These are phyloP conservation scores for Helicocarpus griseus DNA, from an alignment of 2,329 filamentous ascomycete genomes.

Conservation along the genomic window DNA sequence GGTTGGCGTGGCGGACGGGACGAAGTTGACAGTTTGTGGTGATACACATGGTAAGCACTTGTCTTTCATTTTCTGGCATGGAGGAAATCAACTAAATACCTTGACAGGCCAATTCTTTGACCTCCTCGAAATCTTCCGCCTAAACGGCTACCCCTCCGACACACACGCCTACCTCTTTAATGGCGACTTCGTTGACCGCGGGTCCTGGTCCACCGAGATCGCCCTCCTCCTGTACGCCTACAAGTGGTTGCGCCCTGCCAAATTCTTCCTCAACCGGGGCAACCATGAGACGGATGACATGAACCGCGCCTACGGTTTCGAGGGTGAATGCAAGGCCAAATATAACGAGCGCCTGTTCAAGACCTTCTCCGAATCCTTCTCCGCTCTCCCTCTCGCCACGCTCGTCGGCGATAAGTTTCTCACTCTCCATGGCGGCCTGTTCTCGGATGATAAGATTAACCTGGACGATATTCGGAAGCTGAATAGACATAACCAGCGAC, in stretches of 20 bases:
- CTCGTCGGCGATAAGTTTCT: slow-evolving; percentile 85
- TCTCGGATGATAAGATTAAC: slow-evolving; percentile 85
- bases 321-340: slow-evolving; percentile 96
- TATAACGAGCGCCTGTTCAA: slow-evolving; percentile 96
- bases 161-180: slow-evolving; percentile 96
- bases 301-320: slow-evolving; percentile 97
- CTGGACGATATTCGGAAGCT: slow-evolving; percentile 91
- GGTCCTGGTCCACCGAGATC: slow-evolving; percentile 97
- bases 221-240: slow-evolving; percentile 87
- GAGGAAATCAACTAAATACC: background rate
- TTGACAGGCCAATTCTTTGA: slow-evolving; percentile 88
- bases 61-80: background rate
- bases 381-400: slow-evolving; percentile 81
- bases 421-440: slow-evolving; percentile 86
- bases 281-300: slow-evolving; percentile 99
- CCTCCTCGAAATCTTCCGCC: slow-evolving; percentile 86
- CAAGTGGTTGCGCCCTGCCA: slow-evolving; percentile 84
- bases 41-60: slow-evolving; percentile 73
- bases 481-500: slow-evolving; percentile 79
- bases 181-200: slow-evolving; percentile 94
- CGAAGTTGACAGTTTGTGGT: slow-evolving; percentile 84
- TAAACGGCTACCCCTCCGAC: slow-evolving; percentile 75
- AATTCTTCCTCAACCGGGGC: slow-evolving; percentile 91
- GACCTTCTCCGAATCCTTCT: slow-evolving; percentile 96
- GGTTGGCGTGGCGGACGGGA: slow-evolving; percentile 66